Base-by-base conservation (phyloP, 176 grass and related monocot genomes). In the Phyllostachys edulis region DNA sequence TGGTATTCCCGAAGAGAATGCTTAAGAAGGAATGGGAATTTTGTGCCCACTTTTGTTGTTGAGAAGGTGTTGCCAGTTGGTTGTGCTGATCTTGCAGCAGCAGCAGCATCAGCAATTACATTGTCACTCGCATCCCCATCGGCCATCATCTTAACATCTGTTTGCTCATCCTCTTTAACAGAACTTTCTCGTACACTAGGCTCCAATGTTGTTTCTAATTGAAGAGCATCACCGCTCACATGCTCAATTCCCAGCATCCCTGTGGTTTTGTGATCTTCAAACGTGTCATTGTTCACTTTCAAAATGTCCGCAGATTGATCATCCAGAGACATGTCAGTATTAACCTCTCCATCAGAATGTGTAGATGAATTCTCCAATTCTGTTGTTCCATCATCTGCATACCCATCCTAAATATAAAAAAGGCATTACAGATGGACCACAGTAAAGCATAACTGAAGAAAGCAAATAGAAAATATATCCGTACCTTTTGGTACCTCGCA, bases 41-140 rank as follows among this genome's bases (percentile, higher is more conserved):
- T 99, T 17, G 96, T 99, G 27, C 91, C 93, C 24, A 99, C 96
- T 50, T 92, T 94, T 15, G 91, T 96, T 71, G 96, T 99, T 85
- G 88, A 91, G 81, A 99, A 99, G 41, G 96, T 99, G 88, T 96
- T 96, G 57, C 96, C 96, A 84, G 96, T 99, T 73, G 96, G 96
- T 84, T 99, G 93, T 81, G 96, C 96, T 87, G 90, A 96, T 85
- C 96, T 96, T 82, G 96, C 96, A 77, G 93, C 93, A 73, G 96
- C 96, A 16, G 96, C 96, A 54, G 96, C 96, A 86, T 99, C 93
- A 69, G 93, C 89, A 76, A 99, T 96, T 85, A 90, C 91, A 92
- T 88, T 75, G 54, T 96, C 93, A 81, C 85, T 81, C 73, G 89
- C 80, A 79, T 85, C 91, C 12, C 41, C 87, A 69, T 91, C 45